phyloP scores from a whole-genome alignment of 2,329 filamentous ascomycete genomes.

The Fusarium circinatum region DNA sequence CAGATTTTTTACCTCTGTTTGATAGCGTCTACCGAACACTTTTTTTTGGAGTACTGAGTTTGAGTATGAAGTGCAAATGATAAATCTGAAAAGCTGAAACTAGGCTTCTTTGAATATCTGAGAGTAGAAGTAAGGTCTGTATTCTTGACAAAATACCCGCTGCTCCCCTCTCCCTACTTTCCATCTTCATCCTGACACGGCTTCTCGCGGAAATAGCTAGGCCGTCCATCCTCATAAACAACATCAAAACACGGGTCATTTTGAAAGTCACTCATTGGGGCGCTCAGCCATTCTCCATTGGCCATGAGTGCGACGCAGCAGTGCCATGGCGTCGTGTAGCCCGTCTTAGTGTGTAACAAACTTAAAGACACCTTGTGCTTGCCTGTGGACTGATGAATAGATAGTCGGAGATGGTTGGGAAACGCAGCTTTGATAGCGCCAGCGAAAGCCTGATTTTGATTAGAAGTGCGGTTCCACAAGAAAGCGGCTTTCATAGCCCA shows the following conservation, averaged over 20 bases:
- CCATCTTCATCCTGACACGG: rapidly evolving
- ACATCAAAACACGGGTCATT: neutral
- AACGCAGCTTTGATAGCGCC: neutral
- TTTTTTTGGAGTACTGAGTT: neutral
- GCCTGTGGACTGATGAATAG: neutral
- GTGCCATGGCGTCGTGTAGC: neutral
- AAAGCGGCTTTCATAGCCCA: neutral
- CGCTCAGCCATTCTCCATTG: neutral
- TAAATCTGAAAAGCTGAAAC: no score
- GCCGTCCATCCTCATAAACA: neutral
- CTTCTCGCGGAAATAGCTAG: neutral
- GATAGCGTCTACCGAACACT: no score
- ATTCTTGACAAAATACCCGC: neutral
- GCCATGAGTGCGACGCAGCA: neutral
- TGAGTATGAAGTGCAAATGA: neutral
- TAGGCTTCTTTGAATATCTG: rapidly evolving
- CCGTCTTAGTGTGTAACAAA: neutral
- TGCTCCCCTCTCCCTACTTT: neutral
- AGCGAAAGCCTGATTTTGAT: neutral
- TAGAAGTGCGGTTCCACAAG: neutral
- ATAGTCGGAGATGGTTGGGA: neutral
- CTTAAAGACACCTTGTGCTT: neutral
- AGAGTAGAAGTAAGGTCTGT: rapidly evolving
- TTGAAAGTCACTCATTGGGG: neutral
- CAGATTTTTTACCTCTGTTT: no score